phyloP scores from a whole-genome alignment of 225 moss, liverwort and hornwort species.

The Asterella californica region DNA sequence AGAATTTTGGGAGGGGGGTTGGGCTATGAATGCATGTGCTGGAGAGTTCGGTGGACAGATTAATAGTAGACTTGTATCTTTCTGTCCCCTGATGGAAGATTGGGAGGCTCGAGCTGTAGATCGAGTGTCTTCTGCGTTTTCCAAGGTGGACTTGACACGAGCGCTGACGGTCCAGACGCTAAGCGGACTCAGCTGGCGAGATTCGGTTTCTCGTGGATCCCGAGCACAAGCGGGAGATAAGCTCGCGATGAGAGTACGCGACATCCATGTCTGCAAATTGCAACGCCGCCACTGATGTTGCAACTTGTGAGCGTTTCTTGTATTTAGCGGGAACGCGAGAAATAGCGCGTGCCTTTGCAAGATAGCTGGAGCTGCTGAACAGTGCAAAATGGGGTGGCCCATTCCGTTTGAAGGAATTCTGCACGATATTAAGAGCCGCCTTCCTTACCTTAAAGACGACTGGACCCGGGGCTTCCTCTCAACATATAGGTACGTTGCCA shows the following conservation, averaged over 20 bases:
- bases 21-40: too few relatives aligned
- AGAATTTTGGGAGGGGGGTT: too few relatives aligned
- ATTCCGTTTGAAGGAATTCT: constrained; percentile 42
- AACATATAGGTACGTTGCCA: constrained; percentile 49
- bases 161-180: neutral
- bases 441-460: constrained; percentile 62
- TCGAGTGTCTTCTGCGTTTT: neutral
- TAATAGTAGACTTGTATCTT: too few relatives aligned
- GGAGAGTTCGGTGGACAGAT: too few relatives aligned
- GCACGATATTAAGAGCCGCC: constrained; percentile 51
- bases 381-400: neutral
- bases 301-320: neutral
- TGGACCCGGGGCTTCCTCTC: constrained; percentile 69
- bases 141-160: neutral
- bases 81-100: neutral
- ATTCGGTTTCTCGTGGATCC: neutral
- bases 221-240: neutral
- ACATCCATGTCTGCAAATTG: too few relatives aligned
- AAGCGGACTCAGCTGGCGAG: neutral
- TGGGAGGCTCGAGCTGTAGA: constrained; percentile 1
- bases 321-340: neutral
- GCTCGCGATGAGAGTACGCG: neutral
- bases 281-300: neutral
- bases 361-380: neutral
- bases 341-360: too few relatives aligned